Evolutionary conservation across 176 grass and related monocot species (phyloP).

Genomic region (Triticum urartu): DNA sequence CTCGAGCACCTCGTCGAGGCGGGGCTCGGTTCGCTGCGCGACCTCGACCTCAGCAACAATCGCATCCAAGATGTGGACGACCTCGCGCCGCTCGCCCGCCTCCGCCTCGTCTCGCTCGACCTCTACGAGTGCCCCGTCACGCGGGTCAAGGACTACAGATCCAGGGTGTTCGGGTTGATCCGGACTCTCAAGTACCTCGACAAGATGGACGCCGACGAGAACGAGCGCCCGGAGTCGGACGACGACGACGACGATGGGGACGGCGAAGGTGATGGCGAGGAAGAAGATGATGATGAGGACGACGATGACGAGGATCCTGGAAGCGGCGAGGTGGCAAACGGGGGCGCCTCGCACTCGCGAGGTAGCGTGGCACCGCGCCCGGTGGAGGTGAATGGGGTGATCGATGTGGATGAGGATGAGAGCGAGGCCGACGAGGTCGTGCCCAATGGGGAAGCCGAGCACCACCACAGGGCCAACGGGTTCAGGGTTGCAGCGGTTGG

Average conservation of each 20-base stretch:
- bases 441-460: slow-evolving; percentile 42
- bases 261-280: slow-evolving; percentile 53
- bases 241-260: slow-evolving; percentile 65
- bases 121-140: slow-evolving; percentile 95
- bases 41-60: slow-evolving; percentile 95
- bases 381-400: slow-evolving; percentile 56
- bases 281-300: slow-evolving; percentile 60
- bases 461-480: slow-evolving; percentile 56
- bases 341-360: slow-evolving; percentile 25
- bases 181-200: slow-evolving; percentile 84
- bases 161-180: slow-evolving; percentile 81
- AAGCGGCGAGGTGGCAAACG: slow-evolving; percentile 78
- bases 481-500: slow-evolving; percentile 53
- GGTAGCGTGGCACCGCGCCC: slow-evolving; percentile 1
- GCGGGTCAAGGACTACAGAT: slow-evolving; percentile 85
- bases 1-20: slow-evolving; percentile 84
- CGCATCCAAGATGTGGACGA: slow-evolving; percentile 81
- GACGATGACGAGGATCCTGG: slow-evolving; percentile 74
- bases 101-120: slow-evolving; percentile 84
- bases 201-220: slow-evolving; percentile 95
- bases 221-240: slow-evolving; percentile 91
- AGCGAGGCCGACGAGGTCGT: slow-evolving; percentile 85
- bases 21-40: slow-evolving; percentile 66
- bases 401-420: slow-evolving; percentile 88
- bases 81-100: slow-evolving; percentile 68